Percentiles rank a stretch among this genome's conserved stretches.
phyloP scores from a whole-genome alignment of 192 early-diverging fungal species.

The Coemansia sp. region DNA sequence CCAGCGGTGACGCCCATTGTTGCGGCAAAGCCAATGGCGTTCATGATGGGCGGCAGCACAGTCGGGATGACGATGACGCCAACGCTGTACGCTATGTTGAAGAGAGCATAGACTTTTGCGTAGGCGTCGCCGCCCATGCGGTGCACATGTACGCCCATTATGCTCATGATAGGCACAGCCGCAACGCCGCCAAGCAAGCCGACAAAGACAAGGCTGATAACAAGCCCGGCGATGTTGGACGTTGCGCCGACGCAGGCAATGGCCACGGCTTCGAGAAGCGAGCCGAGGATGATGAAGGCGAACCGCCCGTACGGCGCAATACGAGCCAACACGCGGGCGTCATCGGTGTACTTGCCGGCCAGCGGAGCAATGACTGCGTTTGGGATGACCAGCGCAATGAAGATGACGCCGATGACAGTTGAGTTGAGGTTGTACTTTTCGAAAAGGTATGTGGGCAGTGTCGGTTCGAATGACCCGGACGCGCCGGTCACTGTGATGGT shows the following conservation, averaged over 20 bases:
- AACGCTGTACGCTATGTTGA: constrained; percentile 74
- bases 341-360: constrained; percentile 54
- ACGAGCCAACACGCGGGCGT: constrained; percentile 25
- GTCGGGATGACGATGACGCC: constrained; percentile 75
- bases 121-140: constrained; percentile 62
- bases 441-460: constrained; percentile 42
- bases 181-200: constrained; percentile 32
- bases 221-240: constrained; percentile 37
- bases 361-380: constrained; percentile 59
- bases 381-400: constrained; percentile 68
- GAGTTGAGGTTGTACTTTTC: constrained; percentile 30
- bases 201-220: constrained; percentile 35
- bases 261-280: constrained; percentile 45
- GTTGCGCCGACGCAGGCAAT: constrained; percentile 45
- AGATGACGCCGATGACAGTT: constrained; percentile 55
- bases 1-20: constrained; percentile 53
- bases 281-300: constrained; percentile 37
- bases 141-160: constrained; percentile 66
- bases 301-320: constrained; percentile 46
- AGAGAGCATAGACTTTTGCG: constrained; percentile 67
- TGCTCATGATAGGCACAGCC: constrained; percentile 63
- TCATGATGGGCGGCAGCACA: constrained; percentile 59
- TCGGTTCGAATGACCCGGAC: constrained; percentile 44
- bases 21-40: constrained; percentile 56
- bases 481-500: constrained; percentile 43